Conservation (phyloP, 2,329 filamentous ascomycete species). For the Trichothecium roseum region DNA sequence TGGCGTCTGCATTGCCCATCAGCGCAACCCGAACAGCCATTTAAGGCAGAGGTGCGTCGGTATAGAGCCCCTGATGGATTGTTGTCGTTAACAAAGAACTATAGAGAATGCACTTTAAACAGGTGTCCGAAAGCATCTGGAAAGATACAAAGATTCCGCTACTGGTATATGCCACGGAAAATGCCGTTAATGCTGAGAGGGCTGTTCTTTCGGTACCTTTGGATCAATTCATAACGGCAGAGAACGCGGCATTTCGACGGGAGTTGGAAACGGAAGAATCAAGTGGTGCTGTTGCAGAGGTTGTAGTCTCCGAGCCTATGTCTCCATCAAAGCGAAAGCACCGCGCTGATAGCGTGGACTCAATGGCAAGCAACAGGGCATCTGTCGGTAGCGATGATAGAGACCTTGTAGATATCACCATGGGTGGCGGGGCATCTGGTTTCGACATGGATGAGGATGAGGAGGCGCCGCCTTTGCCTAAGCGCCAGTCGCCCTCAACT, state of each 20-base stretch:
- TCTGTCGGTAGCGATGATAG: slow-evolving; percentile 20
- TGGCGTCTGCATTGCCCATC: slow-evolving; percentile 37
- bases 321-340: slow-evolving; percentile 36
- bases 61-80: neutral
- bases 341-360: slow-evolving; percentile 32
- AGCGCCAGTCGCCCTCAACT: neutral
- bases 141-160: slow-evolving; percentile 35
- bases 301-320: slow-evolving; percentile 24
- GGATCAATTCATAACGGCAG: slow-evolving; percentile 37
- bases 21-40: slow-evolving; percentile 26
- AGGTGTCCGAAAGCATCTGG: slow-evolving; percentile 34
- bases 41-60: slow-evolving; percentile 35
- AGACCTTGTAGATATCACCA: neutral
- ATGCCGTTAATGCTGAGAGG: slow-evolving; percentile 25
- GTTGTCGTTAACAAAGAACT: slow-evolving; percentile 8
- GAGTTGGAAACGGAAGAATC: slow-evolving; percentile 32
- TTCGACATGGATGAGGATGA: slow-evolving; percentile 4
- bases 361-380: slow-evolving; percentile 34
- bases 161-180: slow-evolving; percentile 43
- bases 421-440: neutral
- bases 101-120: slow-evolving; percentile 36
- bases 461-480: slow-evolving; percentile 1
- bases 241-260: slow-evolving; percentile 41
- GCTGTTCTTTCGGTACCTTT: slow-evolving; percentile 25
- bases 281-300: slow-evolving; percentile 10